Base-by-base conservation (phyloP, 2,329 filamentous ascomycete species). In the Dichotomopilus funicola region DNA sequence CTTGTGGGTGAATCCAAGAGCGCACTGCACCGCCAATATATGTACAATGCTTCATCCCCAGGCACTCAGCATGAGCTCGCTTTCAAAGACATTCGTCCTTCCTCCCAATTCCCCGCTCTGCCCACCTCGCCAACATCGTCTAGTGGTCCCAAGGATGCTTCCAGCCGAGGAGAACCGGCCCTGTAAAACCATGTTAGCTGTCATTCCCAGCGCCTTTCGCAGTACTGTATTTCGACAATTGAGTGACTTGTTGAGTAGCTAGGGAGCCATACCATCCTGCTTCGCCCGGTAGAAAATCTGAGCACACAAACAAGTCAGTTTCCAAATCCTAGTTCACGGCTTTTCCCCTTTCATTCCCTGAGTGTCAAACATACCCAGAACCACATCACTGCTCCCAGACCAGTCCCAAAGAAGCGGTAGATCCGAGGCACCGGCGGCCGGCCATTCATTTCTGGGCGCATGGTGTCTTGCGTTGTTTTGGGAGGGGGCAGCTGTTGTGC, bases 61-160 rank as follows among this genome's bases (percentile, higher is more conserved):
- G 19, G 19, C 19, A 27, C 19, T 27, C 19, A 27, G 19, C 19
- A 27, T 27, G 19, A 27, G 19, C 19, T 27, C 19, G 37, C 37
- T 38, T 38, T 8, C 37, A 38, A 38, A 27, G 19, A 27, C 19
- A 27, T 27, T 27, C 19, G 19, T 27, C 19, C 19, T 27, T 27
- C 19, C 19, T 27, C 19, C 19, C 19, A 27, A 27, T 27, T 27
- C 19, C 19, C 19, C 19, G 19, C 19, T 27, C 19, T 27, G 19
- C 19, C 19, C 19, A 27, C 19, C 19, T 27, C 19, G 19, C 19
- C 19, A 27, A 27, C 19, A 27, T 27, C 19, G 5, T 49, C 45
- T 56, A 96, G 75, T 96, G 91, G 65, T 96, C 91, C 90, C 91
- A 96, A 63, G 91, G 94, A 74, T 97, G 94, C 78, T 91, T 96